Base-by-base conservation (phyloP, 73 alveolate species). In the Paramecium sexaurelia region DNA sequence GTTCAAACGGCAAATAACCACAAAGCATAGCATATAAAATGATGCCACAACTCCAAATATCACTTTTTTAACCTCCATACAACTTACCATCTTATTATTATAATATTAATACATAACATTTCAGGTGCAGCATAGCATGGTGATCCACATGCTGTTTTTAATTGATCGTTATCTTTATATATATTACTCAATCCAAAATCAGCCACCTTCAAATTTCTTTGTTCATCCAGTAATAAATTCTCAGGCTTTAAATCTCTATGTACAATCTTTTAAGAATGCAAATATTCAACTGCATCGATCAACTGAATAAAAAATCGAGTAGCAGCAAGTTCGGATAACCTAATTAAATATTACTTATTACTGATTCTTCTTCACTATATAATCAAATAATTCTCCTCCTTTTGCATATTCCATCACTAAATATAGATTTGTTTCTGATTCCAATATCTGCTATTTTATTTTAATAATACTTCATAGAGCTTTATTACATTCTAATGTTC, bases 351-450 rank as follows among this genome's bases (percentile, higher is more conserved):
- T 86, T 96, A 97, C 45, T 85, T 10, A 17, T 32, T n/a, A 35
- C 87, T 97, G 85, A 68, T 78, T 78, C 55, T 86, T 86, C 61
- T 86, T 86, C 15, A 86, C 93, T 22, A 86, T 96, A 91, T 94
- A 96, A 85, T 96, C 98, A 84, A 96, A 92, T 55, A 96, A 89
- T 84, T 96, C 99, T 43, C 97, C 97, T 47, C 98, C 98, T 36
- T 94, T 93, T 45, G 98, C 97, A 84, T 95, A 96, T 90, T 96
- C 98, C 92, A 91, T 96, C 51, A 96, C 92, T 20, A 96, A 92
- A 87, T 94, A 96, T 20, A 95, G 69, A 83, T 92, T 92, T 56
- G 91, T 85, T 67, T 95, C 95, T 29, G 98, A 93, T 94, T 94
- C 96, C 11, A 87, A 36, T 41, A 87, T 87, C 93, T 87, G 69